A percentile compares a stretch with the other conserved stretches of the same genome.
Conservation (phyloP, 202 grass and related monocot species). For the Cymbopogon flexuosus region DNA sequence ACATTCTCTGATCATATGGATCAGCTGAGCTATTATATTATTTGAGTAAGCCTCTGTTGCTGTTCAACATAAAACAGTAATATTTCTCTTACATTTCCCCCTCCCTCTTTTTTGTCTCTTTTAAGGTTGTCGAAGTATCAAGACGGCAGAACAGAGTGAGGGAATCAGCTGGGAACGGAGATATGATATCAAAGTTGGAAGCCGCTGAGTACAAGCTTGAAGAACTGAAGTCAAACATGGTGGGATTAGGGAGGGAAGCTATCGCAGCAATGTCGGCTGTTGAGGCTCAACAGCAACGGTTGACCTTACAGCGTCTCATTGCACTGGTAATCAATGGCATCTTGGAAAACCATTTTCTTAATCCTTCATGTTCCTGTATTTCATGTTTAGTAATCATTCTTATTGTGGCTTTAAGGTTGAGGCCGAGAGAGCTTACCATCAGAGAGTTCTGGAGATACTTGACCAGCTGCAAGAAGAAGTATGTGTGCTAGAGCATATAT, state of each 20-base stretch:
- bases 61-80: not conserved
- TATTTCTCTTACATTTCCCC: not conserved
- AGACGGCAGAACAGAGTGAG: slow-evolving; percentile 72
- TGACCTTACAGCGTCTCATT: slow-evolving; percentile 83
- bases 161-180: slow-evolving; percentile 61
- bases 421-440: slow-evolving; percentile 74
- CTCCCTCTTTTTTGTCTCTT: not conserved
- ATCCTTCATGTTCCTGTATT: not conserved
- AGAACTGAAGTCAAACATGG: slow-evolving; percentile 89
- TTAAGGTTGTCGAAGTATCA: slow-evolving; percentile 84
- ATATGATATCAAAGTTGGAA: slow-evolving; percentile 72
- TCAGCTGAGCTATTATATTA: not conserved
- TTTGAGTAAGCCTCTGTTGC: not conserved
- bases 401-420: slow-evolving; percentile 56
- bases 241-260: slow-evolving; percentile 77
- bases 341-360: not conserved
- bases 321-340: slow-evolving; percentile 54
- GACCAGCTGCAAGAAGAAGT: slow-evolving; percentile 79
- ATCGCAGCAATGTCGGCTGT: slow-evolving; percentile 82
- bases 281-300: slow-evolving; percentile 84
- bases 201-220: slow-evolving; percentile 85
- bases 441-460: slow-evolving; percentile 79
- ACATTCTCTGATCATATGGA: not conserved
- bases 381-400: slow-evolving; percentile 19
- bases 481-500: slow-evolving; percentile 2